A percentile compares a stretch with the other conserved stretches of the same genome.
These are phyloP conservation scores for Cyclocybe aegerita DNA, from an alignment of 768 basidiomycete species.

Conservation along the genomic window DNA sequence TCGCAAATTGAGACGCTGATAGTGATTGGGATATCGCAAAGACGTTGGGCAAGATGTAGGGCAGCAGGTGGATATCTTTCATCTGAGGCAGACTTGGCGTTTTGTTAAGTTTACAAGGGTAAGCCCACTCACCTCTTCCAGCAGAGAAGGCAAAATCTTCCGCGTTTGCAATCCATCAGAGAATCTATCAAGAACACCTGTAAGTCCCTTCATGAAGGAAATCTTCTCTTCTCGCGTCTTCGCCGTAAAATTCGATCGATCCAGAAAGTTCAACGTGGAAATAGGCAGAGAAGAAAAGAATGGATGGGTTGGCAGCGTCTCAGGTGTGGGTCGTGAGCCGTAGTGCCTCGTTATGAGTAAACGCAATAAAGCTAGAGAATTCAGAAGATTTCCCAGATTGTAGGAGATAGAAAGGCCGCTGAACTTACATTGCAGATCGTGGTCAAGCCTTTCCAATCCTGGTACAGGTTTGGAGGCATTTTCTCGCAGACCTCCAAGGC, in stretches of 20 bases:
- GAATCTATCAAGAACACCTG: slow-evolving; percentile 78
- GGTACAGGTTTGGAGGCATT: slow-evolving; percentile 63
- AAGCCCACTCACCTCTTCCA: slow-evolving; percentile 74
- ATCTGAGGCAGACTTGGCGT: slow-evolving; percentile 44
- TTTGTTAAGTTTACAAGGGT: not conserved
- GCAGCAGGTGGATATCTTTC: slow-evolving; percentile 92
- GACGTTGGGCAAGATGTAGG: slow-evolving; percentile 95
- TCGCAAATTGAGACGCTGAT: slow-evolving; percentile 77
- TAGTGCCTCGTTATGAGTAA: slow-evolving; percentile 82
- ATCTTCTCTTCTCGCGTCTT: slow-evolving; percentile 96
- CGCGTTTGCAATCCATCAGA: slow-evolving; percentile 82
- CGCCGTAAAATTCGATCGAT: slow-evolving; percentile 91
- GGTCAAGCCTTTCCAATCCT: slow-evolving; percentile 65
- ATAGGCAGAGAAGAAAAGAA: slow-evolving; percentile 97
- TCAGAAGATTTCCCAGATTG: slow-evolving; percentile 4
- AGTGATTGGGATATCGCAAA: slow-evolving; percentile 84
- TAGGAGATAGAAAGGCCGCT: not conserved
- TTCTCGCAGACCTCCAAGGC: slow-evolving; percentile 66
- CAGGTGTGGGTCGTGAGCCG: slow-evolving; percentile 70
- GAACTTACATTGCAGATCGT: slow-evolving; percentile 65
- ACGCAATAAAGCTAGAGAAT: slow-evolving; percentile 65
- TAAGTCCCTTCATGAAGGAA: slow-evolving; percentile 90
- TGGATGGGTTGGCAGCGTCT: slow-evolving; percentile 76
- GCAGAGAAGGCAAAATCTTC: slow-evolving; percentile 87
- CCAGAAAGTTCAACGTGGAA: slow-evolving; percentile 93